Percentiles rank a stretch among this genome's conserved stretches.
Conservation (phyloP, 495 filamentous ascomycete genomes). For the Hamigera avellanea region DNA sequence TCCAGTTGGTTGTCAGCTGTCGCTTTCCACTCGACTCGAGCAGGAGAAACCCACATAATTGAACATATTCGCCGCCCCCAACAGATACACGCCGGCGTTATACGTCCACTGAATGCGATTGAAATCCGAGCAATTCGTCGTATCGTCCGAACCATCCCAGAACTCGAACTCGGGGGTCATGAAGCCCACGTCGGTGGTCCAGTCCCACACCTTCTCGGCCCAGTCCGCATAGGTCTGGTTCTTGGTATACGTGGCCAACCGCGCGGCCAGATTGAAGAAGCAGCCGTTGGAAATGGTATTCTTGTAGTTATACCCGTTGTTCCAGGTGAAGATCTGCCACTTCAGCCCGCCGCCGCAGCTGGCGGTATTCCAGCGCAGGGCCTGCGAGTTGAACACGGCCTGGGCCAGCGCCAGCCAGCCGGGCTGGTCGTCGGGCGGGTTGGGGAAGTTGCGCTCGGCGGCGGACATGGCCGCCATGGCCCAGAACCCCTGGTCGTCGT, state of each 20-base stretch:
- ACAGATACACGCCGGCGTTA: constrained; percentile 56
- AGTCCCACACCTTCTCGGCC: constrained; percentile 57
- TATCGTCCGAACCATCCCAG: constrained; percentile 52
- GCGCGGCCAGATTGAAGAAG: constrained; percentile 57
- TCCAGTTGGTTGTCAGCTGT: constrained; percentile 36
- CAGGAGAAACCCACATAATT: constrained; percentile 43
- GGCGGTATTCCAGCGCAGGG: constrained; percentile 36
- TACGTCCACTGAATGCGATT: constrained; percentile 55
- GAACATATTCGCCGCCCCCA: constrained; percentile 62
- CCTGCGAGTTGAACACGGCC: constrained; percentile 66
- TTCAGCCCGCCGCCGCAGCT: constrained; percentile 40
- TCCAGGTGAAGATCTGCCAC: constrained; percentile 44
- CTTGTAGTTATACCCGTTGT: constrained; percentile 50
- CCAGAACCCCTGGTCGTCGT: constrained; percentile 51
- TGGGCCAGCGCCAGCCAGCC: constrained; percentile 68
- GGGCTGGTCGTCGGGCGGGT: constrained; percentile 30
- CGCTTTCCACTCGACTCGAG: constrained; percentile 11
- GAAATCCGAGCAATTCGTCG: constrained; percentile 36
- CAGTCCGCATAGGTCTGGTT: constrained; percentile 54
- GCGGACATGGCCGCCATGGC: constrained; percentile 44
- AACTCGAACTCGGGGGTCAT: constrained; percentile 29
- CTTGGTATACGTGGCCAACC: constrained; percentile 54
- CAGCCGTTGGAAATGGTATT: constrained; percentile 61
- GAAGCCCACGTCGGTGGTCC: constrained; percentile 43
- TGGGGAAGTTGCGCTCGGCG: constrained; percentile 38